These are phyloP conservation scores for Scenedesmus sp. DNA, from an alignment of 163 green algal species.

Conservation along the genomic window DNA sequence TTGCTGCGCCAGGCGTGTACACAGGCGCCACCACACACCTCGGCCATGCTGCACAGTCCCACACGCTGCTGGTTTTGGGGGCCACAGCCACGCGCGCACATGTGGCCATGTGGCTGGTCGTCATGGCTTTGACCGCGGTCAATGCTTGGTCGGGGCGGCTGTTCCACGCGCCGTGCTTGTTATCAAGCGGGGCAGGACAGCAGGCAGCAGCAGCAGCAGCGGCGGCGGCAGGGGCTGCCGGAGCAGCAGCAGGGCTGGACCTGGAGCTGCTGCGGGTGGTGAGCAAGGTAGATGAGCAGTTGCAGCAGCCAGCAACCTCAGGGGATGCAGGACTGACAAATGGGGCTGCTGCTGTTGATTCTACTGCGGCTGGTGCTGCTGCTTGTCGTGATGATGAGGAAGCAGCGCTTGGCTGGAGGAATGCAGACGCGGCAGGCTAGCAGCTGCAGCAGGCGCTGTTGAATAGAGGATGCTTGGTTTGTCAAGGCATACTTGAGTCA, in stretches of 20 bases:
- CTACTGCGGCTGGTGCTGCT: neutral
- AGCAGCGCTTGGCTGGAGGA: neutral
- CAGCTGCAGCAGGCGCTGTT: neutral
- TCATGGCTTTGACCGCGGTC: neutral
- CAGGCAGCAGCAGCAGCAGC: constrained; percentile 8
- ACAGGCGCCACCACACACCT: constrained; percentile 22
- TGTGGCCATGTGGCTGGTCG: constrained; percentile 24
- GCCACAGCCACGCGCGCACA: neutral
- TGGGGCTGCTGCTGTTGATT: neutral
- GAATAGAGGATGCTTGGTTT: neutral
- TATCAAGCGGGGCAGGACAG: neutral
- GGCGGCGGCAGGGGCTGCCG: neutral
- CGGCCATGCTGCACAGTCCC: neutral
- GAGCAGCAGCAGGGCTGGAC: neutral
- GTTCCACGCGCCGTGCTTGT: constrained; percentile 34
- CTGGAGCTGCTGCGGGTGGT: neutral
- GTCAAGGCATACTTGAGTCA: neutral
- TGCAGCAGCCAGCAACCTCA: neutral
- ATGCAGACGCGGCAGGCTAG: neutral
- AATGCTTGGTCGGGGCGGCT: constrained; percentile 14
- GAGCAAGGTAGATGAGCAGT: constrained; percentile 1
- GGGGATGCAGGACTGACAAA: neutral
- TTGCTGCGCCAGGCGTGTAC: neutral
- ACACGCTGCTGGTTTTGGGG: constrained; percentile 6
- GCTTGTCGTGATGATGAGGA: neutral